Percentiles rank a stretch among this genome's conserved stretches.
Conservation (phyloP, 176 grass and related monocot genomes). For the Neostapfia colusana region DNA sequence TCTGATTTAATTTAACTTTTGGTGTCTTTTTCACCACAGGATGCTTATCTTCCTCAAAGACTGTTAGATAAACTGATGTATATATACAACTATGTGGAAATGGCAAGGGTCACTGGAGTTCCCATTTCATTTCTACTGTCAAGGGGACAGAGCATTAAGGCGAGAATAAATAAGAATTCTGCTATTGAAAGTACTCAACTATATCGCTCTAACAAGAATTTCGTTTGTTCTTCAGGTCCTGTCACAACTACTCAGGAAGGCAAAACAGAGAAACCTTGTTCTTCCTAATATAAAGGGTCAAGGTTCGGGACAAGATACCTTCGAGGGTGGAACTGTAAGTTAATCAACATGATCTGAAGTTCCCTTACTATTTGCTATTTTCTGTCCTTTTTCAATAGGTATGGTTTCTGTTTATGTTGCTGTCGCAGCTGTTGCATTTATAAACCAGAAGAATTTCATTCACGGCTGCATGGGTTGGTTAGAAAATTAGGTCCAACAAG, state of each 20-base stretch:
- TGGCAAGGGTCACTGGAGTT: slow-evolving; percentile 98
- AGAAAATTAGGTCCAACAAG: background rate
- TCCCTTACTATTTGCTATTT: slow-evolving; percentile 8
- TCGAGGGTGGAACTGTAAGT: slow-evolving; percentile 99
- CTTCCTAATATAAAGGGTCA: slow-evolving; percentile 98
- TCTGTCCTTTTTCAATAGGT: background rate
- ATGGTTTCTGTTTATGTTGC: background rate
- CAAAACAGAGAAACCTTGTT: slow-evolving; percentile 93
- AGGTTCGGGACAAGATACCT: slow-evolving; percentile 77
- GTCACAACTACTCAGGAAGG: slow-evolving; percentile 91
- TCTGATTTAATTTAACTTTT: slow-evolving; percentile 31
- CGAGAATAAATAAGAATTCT: slow-evolving; percentile 31
- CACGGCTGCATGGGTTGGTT: background rate
- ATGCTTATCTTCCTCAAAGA: slow-evolving; percentile 96
- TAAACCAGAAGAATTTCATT: background rate
- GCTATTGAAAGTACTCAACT: background rate
- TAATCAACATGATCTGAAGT: slow-evolving; percentile 22
- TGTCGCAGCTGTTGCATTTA: background rate
- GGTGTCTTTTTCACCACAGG: slow-evolving; percentile 48
- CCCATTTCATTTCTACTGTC: slow-evolving; percentile 94
- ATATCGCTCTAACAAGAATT: slow-evolving; percentile 39
- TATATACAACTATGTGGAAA: slow-evolving; percentile 99
- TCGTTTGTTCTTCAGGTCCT: slow-evolving; percentile 63
- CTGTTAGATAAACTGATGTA: slow-evolving; percentile 97
- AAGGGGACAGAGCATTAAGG: slow-evolving; percentile 98